Evolutionary conservation across 2,329 filamentous ascomycete genomes (phyloP).

Genomic region (Torrubiellomyces zombiae): DNA sequence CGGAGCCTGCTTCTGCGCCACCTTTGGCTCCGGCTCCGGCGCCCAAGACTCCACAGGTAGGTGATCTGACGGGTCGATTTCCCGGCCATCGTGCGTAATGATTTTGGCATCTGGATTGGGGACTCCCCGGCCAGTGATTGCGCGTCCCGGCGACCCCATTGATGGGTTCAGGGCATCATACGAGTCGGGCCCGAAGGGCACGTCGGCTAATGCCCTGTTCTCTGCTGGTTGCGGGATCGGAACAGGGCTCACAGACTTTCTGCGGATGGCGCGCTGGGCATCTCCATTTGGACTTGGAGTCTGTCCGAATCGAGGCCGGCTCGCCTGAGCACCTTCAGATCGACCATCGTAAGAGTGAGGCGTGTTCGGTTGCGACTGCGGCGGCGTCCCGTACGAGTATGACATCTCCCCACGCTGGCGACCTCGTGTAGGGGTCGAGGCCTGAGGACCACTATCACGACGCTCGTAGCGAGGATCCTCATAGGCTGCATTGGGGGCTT

Average conservation of each 20-base stretch:
- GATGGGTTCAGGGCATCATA: slow-evolving; percentile 57
- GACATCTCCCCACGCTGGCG: slow-evolving; percentile 18
- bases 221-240: slow-evolving; percentile 35
- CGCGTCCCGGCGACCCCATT: slow-evolving; percentile 20
- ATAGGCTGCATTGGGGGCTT: slow-evolving; percentile 40
- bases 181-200: slow-evolving; percentile 61
- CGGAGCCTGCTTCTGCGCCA: slow-evolving; percentile 10
- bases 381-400: slow-evolving; percentile 10
- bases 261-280: slow-evolving; percentile 37
- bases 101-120: slow-evolving; percentile 50
- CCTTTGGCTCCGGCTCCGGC: slow-evolving; percentile 49
- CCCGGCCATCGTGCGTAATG: slow-evolving; percentile 56
- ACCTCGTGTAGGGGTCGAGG: slow-evolving; percentile 24
- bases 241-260: slow-evolving; percentile 61
- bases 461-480: slow-evolving; percentile 28
- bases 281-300: slow-evolving; percentile 23
- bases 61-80: slow-evolving; percentile 68
- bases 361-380: slow-evolving; percentile 15
- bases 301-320: slow-evolving; percentile 13
- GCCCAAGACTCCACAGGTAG: slow-evolving; percentile 64
- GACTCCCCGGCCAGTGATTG: slow-evolving; percentile 15
- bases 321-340: slow-evolving; percentile 21
- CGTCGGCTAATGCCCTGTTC: slow-evolving; percentile 36
- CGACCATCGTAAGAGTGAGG: slow-evolving; percentile 28
- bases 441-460: slow-evolving; percentile 20